phyloP scores from a whole-genome alignment of 148 eudicot genomes.

The Polygonum maritimum region DNA sequence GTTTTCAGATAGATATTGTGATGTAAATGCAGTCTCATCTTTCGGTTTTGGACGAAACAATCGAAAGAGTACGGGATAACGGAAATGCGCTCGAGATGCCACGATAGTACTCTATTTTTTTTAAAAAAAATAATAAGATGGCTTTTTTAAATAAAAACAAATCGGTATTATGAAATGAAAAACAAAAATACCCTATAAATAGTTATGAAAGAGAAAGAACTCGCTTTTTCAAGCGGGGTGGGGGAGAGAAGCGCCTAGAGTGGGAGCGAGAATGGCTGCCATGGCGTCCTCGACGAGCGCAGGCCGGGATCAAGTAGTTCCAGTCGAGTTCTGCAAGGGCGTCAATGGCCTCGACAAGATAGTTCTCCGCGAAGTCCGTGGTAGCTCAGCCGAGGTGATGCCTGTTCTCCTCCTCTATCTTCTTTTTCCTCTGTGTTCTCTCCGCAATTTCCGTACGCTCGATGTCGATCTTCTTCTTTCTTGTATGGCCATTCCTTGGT shows the following conservation, averaged over 20 bases:
- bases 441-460: constrained; percentile 1
- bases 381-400: constrained; percentile 70
- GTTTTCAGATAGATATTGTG: not conserved
- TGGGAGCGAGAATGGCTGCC: not conserved
- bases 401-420: not conserved
- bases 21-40: not conserved
- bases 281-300: constrained; percentile 47
- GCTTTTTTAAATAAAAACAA: not conserved
- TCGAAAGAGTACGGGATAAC: not conserved
- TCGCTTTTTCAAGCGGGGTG: not conserved
- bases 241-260: not conserved
- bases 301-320: constrained; percentile 14
- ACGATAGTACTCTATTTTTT: not conserved
- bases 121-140: not conserved
- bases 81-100: not conserved
- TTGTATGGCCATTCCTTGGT: not conserved
- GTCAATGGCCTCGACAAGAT: constrained; percentile 69
- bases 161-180: not conserved
- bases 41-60: not conserved
- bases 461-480: not conserved
- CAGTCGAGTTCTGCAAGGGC: constrained; percentile 46
- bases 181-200: too few relatives aligned
- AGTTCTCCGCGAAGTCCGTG: constrained; percentile 64
- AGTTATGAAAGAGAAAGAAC: not conserved
- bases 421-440: not conserved